Evolutionary conservation across 2,329 filamentous ascomycete genomes (phyloP), one percentile per base, ranked within the genome.

Genomic region (Botrytis medusae): DNA sequence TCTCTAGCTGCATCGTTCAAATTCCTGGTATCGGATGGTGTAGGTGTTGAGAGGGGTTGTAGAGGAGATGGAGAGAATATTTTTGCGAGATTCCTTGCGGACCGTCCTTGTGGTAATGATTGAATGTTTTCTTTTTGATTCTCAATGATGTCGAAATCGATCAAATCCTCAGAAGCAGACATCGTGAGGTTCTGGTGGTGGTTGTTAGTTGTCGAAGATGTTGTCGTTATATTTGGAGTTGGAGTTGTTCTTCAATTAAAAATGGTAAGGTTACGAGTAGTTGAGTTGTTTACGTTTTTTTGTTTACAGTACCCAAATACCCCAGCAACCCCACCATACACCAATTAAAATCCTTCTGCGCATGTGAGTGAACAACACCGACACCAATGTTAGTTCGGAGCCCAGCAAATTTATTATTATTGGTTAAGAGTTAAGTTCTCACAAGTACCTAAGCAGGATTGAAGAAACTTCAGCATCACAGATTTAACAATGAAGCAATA

Each of bases 71-170:
- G 86, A 75, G 94, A 91, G 87, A 94, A 94, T 46, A 94, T 89
- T 72, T 94, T 89, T 44, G 91, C 94, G 69, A 99, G 91, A 71
- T 96, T 95, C 84, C 91, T 93, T 63, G 95, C 96, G 59, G 95
- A 98, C 77, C 96, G 87, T 48, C 91, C 96, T 75, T 93, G 92
- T 25, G 95, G 95, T 20, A 99, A 87, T 34, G 94, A 91, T 83
- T 98, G 95, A 73, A 99, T 98, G 83, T 99, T 99, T 84, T 99
- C 96, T 84, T 99, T 99, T 79, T 98, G 95, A 64, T 89, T 90
- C 84, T 99, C 96, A 83, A 99, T 98, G 76, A 98, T 89, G 79
- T 97, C 93, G 84, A 99, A 98, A 84, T 90, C 85, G 81, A 91
- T 89, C 57, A 89, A 82, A 77, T 91, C 88, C 74, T 82, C 83